A percentile compares a stretch with the other conserved stretches of the same genome.
These are phyloP conservation scores for Aspergillus hancockii DNA, from an alignment of 495 filamentous ascomycete species.

Conservation along the genomic window DNA sequence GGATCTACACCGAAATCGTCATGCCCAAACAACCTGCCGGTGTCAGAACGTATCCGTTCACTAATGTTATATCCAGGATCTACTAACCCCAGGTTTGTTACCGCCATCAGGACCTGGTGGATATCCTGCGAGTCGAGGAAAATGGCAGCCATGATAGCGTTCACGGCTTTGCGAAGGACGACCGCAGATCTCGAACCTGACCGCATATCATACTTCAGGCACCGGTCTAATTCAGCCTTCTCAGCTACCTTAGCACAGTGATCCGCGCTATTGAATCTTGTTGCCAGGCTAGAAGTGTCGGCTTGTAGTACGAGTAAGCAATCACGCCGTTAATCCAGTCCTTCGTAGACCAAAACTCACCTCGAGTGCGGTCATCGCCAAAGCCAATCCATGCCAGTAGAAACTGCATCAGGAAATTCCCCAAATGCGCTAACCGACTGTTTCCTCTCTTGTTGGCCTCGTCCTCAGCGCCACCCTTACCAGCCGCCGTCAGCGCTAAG, in stretches of 20 bases:
- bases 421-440: not conserved
- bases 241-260: slow-evolving; percentile 4
- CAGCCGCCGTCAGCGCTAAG: no score
- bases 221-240: not conserved
- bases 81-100: not conserved
- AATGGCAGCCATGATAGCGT: not conserved
- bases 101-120: not conserved
- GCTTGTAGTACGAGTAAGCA: not conserved
- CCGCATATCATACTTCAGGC: slow-evolving; percentile 5
- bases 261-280: not conserved
- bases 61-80: not conserved
- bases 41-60: not conserved
- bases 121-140: slow-evolving; percentile 4
- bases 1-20: slow-evolving; percentile 3
- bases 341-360: not conserved
- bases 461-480: no score
- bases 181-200: not conserved
- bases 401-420: slow-evolving; percentile 5
- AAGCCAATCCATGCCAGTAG: slow-evolving; percentile 3
- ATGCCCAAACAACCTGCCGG: not conserved
- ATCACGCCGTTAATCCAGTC: not conserved
- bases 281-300: not conserved
- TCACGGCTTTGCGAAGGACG: slow-evolving; percentile 4
- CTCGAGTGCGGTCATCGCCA: not conserved
- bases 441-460: no score